Base-by-base conservation (phyloP, 306 rosid species). In the Quercus ilex region DNA sequence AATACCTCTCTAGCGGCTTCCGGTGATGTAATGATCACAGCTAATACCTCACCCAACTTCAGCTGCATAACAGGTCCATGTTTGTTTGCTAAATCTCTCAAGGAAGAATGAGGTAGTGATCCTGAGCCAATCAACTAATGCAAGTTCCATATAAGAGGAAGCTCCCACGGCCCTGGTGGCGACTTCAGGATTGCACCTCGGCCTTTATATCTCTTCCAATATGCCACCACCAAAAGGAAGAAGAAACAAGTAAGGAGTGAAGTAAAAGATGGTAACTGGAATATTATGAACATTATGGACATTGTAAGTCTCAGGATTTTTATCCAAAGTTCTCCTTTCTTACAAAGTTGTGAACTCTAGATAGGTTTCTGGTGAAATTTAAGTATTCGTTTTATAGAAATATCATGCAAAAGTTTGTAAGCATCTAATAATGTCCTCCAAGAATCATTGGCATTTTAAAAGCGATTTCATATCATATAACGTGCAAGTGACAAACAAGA, bases 21-120 rank as follows among this genome's bases (percentile, higher is more conserved):
- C 5, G 86, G 64, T 11, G 86, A 84, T 4, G 87, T 81, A 51
- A 84, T 20, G 1, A 81, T 51, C 21, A 78, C 17, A 6, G 5
- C 9, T 1, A 35, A 83, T 5, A 23, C 55, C n/a, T 75, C 86
- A 4, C 80, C 86, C 6, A 83, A 55, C 64, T 80, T 55, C 0
- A 86, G 79, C 28, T 83, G 85, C 51, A 86, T 59, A 15, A 86
- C 52, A 30, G 80, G 81, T 1, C 89, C 89, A 74, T 86, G 60
- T 38, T 20, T 71, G 21, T 51, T 20, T 55, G 83, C 77, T 76
- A 84, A 69, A 28, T 69, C 21, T 74, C 72, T 69, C 2, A 78
- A 20, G 46, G 58, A 28, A 13, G 63, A 53, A 26, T 73, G 75
- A 18, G 78, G 80, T 3, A 70, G 5, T 69, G 80, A 41, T 12